A percentile compares a stretch with the other conserved stretches of the same genome.
These are phyloP conservation scores for Camelina laxa DNA, from an alignment of 345 rosid species.

Conservation along the genomic window DNA sequence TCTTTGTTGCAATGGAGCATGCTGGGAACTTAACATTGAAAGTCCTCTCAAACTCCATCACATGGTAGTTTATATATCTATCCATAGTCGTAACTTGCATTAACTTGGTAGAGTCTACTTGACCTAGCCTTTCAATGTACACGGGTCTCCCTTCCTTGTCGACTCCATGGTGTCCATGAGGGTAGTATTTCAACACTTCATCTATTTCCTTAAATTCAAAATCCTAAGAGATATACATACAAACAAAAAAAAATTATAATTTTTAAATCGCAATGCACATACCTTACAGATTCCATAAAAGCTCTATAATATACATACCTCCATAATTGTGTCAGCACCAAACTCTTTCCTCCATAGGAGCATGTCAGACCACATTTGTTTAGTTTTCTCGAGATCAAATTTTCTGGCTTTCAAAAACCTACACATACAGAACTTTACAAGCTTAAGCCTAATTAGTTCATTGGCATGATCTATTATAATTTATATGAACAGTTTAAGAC, in stretches of 20 bases:
- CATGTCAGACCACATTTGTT: constrained; percentile 92
- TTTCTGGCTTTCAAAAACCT: constrained; percentile 93
- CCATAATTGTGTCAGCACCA: constrained; percentile 64
- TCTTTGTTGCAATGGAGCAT: constrained; percentile 76
- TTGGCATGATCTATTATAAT: constrained; percentile 51
- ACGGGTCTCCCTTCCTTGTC: constrained; percentile 84
- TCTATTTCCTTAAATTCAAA: constrained; percentile 68
- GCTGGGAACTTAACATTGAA: constrained; percentile 78
- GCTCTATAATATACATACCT: constrained; percentile 50
- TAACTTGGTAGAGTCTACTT: constrained; percentile 75
- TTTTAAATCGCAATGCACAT: background rate
- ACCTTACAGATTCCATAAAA: background rate
- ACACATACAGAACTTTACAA: constrained; percentile 4
- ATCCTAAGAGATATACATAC: constrained; percentile 47
- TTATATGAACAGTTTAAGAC: background rate
- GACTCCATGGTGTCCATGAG: constrained; percentile 92
- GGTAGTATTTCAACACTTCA: constrained; percentile 69
- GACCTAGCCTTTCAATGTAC: constrained; percentile 81
- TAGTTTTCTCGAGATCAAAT: constrained; percentile 76
- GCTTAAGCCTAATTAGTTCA: background rate
- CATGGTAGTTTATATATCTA: constrained; percentile 82
- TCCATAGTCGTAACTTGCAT: constrained; percentile 89
- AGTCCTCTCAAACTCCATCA: constrained; percentile 81
- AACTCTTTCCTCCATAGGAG: constrained; percentile 86
- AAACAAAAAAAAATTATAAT: background rate